Evolutionary conservation across 345 rosid genomes (phyloP), one percentile per base, ranked within the genome.

Genomic region (Gossypium australe): DNA sequence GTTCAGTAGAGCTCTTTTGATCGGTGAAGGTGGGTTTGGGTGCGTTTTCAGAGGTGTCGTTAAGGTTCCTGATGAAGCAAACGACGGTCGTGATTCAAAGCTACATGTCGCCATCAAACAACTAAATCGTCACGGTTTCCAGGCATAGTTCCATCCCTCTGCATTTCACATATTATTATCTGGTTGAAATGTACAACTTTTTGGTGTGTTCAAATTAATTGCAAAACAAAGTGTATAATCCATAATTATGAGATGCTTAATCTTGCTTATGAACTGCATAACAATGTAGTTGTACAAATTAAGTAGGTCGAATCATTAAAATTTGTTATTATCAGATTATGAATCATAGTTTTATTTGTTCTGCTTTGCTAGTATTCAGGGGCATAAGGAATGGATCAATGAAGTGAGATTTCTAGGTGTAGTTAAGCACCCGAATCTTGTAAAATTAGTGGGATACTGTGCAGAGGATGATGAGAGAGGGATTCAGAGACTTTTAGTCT

Each of bases 301-400:
- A n/a, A 64, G 25, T 9, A 27, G 3, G 29, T 22, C 34, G 1
- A 57, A 57, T 57, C 29, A 34, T 62, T 62, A 59, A 59, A 22
- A 59, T 4, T 38, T 62, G 12, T 38, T 38, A 43, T n/a, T n/a
- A 64, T 18, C 9, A 41, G 18, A 41, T 11, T 64, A 43, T 43
- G 69, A 41, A n/a, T 41, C 18, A 34, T 71, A 57, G 47, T 52
- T 27, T 0, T 14, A 13, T 80, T 76, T 78, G 20, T 18, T 85
- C 87, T n/a, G 77, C 82, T 78, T 85, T 85, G 55, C 89, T 89
- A 90, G 89, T 51, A 75, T 82, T 88, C 95, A 94, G 99, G 99
- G 99, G 89, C 97, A 93, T 75, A 95, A 90, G 82, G 97, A 95
- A 84, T 93, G 99, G 99, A 88, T 95, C 80, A 91, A 93, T 80